Percentiles rank a stretch among this genome's conserved stretches.
Conservation (phyloP, 176 grass and related monocot species). For the Oropetium thomaeum region DNA sequence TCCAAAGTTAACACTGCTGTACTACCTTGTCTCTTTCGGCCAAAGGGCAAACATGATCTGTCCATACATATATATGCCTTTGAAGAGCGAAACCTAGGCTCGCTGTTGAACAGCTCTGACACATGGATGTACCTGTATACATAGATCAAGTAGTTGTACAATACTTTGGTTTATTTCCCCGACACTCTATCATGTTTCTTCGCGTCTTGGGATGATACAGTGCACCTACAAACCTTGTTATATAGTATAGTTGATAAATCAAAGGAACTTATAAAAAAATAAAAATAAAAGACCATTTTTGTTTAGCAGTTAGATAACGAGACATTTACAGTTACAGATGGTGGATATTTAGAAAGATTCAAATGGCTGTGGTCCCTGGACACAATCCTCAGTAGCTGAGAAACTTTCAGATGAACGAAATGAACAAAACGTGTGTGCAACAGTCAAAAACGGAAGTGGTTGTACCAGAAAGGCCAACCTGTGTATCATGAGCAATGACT, state of each 20-base stretch:
- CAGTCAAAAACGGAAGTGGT: not conserved
- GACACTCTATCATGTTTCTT: not conserved
- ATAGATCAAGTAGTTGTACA: not conserved
- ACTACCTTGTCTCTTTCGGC: not conserved
- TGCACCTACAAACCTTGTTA: not conserved
- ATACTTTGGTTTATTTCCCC: not conserved
- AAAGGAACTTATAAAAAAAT: not conserved
- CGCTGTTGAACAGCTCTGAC: not conserved
- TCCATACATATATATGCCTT: not conserved
- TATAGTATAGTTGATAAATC: not conserved
- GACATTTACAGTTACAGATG: too few species aligned
- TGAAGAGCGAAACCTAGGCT: not conserved
- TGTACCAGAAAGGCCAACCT: not conserved
- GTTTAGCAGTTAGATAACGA: too few species aligned
- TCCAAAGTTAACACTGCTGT: not conserved
- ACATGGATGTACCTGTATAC: not conserved
- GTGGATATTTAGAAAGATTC: too few species aligned
- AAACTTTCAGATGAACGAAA: not conserved
- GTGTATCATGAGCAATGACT: not conserved
- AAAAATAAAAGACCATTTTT: too few species aligned
- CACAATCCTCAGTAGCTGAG: not conserved
- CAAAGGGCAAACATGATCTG: too few species aligned
- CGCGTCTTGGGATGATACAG: not conserved
- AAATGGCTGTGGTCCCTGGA: too few species aligned
- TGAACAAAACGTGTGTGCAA: not conserved